phyloP scores from a whole-genome alignment of 371 early-diverging fungal genomes.

The Mortierella sp. region DNA sequence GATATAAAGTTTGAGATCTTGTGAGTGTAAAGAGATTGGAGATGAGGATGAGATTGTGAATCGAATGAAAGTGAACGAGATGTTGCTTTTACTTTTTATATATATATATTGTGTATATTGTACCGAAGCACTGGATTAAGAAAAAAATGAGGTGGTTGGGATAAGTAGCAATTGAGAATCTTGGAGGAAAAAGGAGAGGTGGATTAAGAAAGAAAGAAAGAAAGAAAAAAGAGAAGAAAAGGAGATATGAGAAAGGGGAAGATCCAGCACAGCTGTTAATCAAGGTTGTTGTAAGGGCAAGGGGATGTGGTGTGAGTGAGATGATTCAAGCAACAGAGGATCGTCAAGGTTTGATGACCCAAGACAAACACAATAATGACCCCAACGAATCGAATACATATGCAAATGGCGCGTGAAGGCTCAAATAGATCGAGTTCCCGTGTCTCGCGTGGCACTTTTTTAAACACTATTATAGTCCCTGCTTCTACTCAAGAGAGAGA shows the following conservation, averaged over 20 bases:
- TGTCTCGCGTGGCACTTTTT: conserved; percentile 3
- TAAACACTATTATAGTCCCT: too few relatives aligned
- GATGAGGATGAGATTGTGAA: background rate
- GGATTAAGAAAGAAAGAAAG: background rate
- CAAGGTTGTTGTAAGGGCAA: background rate
- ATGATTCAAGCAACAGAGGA: background rate
- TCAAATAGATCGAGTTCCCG: background rate
- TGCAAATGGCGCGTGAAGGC: background rate
- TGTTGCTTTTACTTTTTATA: background rate
- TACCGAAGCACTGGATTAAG: too few relatives aligned
- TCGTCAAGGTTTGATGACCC: background rate
- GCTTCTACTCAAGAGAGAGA: background rate
- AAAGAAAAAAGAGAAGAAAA: conserved; percentile 1
- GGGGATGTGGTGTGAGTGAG: background rate
- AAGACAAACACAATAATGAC: conserved; percentile 1
- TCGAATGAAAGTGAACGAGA: background rate
- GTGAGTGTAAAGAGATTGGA: background rate
- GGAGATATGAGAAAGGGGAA: background rate
- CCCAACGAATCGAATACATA: background rate
- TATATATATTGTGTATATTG: too few relatives aligned
- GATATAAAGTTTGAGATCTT: too few relatives aligned
- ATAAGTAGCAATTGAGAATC: too few relatives aligned
- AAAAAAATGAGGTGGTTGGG: too few relatives aligned
- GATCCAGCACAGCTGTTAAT: background rate
- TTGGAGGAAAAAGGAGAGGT: background rate